Percentiles rank a stretch among this genome's conserved stretches.
Evolutionary conservation across 257 asterid genomes (phyloP).

Genomic region (Phtheirospermum japonicum): DNA sequence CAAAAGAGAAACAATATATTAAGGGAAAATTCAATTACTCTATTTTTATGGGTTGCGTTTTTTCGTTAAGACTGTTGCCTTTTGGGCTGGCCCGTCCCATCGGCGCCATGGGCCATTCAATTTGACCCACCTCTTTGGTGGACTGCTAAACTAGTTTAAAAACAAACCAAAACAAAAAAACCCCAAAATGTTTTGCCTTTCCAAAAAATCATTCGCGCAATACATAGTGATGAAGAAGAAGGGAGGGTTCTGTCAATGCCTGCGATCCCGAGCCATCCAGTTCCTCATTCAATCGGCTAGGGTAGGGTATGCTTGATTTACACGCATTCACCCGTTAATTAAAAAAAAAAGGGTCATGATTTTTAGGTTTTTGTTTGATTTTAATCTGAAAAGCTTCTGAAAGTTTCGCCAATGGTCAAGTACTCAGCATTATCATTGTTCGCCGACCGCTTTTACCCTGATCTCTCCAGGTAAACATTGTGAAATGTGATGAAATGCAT

Average conservation of each 20-base stretch:
- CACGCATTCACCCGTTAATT: not conserved
- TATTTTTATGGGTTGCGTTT: no score
- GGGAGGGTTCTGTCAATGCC: constrained; percentile 36
- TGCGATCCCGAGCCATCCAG: constrained; percentile 41
- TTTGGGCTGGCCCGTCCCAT: no score
- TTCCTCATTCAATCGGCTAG: constrained; percentile 50
- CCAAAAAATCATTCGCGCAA: no score
- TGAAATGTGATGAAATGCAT: no score
- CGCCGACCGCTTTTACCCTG: constrained; percentile 77
- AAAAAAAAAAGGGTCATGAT: not conserved
- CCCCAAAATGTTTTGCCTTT: no score
- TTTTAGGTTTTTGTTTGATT: constrained; percentile 8
- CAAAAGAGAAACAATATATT: no score
- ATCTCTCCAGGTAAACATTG: constrained; percentile 38
- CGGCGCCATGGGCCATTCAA: no score
- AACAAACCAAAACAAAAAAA: no score
- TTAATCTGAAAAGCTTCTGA: constrained; percentile 32
- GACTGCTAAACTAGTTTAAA: no score
- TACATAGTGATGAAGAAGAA: constrained; percentile 31
- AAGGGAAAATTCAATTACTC: no score
- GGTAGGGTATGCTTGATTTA: constrained; percentile 31
- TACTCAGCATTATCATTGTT: constrained; percentile 72
- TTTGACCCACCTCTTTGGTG: no score
- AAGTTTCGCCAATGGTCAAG: constrained; percentile 66
- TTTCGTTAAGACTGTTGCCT: no score